These are phyloP conservation scores for Thymus mandschuricus DNA, from an alignment of 257 asterid species.

Conservation along the genomic window DNA sequence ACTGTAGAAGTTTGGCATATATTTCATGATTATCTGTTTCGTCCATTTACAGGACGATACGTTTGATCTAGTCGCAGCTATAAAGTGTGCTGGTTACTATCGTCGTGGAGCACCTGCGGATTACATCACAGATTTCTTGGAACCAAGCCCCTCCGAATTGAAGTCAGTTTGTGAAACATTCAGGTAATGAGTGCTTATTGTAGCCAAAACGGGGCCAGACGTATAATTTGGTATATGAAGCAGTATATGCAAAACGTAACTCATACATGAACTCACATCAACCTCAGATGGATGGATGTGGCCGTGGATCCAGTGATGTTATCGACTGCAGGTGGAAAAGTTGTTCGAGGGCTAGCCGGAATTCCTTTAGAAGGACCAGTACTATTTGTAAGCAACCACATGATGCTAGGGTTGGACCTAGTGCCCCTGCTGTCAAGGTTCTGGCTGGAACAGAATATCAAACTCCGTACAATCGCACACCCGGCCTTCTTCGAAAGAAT, in stretches of 20 bases:
- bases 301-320: constrained; percentile 25
- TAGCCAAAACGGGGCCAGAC: no score
- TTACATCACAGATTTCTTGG: constrained; percentile 52
- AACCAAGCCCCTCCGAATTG: constrained; percentile 49
- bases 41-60: constrained; percentile 43
- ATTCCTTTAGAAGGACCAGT: constrained; percentile 32
- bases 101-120: constrained; percentile 49
- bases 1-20: no score
- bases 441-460: constrained; percentile 11
- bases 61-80: constrained; percentile 50
- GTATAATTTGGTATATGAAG: no score
- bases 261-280: no score
- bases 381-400: constrained; percentile 23
- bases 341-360: constrained; percentile 27
- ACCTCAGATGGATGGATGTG: constrained; percentile 30
- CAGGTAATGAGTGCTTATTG: constrained; percentile 41
- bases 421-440: background rate
- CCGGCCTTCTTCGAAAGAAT: background rate
- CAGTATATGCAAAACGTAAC: no score
- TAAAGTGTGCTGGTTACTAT: constrained; percentile 47
- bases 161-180: constrained; percentile 38
- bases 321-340: constrained; percentile 18
- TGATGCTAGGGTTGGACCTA: constrained; percentile 19
- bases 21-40: no score
- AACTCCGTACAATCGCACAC: constrained; percentile 17